Conservation (phyloP, 169 alveolate genomes). For the Cryptosporidium sp. region DNA sequence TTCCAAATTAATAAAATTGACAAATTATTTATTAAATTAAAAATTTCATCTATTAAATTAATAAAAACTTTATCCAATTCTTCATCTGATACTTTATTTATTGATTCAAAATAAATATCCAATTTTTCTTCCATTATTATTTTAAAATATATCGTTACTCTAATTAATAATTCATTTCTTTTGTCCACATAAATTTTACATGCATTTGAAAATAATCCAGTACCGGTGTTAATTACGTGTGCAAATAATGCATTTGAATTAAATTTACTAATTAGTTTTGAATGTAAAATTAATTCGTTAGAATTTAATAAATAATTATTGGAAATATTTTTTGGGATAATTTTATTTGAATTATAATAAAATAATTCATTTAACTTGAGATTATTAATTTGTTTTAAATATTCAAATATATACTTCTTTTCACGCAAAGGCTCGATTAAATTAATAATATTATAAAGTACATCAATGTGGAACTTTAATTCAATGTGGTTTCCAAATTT, state of each 20-base stretch:
- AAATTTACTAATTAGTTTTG: not conserved
- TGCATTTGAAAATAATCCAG: not conserved
- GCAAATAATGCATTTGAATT: not conserved
- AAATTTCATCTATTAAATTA: not conserved
- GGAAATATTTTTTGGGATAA: not conserved
- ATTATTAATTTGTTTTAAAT: not conserved
- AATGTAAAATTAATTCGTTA: not conserved
- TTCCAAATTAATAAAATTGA: not conserved
- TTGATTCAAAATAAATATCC: conserved; percentile 6
- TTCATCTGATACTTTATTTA: not conserved
- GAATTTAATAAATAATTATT: not conserved
- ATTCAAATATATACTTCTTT: not conserved
- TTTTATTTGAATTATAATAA: not conserved
- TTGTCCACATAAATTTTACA: conserved; percentile 12
- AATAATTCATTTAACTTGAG: not conserved
- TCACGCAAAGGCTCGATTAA: not conserved
- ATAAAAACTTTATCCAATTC: not conserved
- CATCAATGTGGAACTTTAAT: not conserved
- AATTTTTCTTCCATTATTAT: not conserved
- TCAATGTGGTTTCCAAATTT: conserved; percentile 5
- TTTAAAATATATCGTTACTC: not conserved
- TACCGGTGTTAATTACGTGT: conserved; percentile 10
- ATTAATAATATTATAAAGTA: not conserved
- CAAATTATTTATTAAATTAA: not conserved
- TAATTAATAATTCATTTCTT: conserved; percentile 1